phyloP scores from a whole-genome alignment of 345 rosid genomes.

The Hirschfeldia incana region DNA sequence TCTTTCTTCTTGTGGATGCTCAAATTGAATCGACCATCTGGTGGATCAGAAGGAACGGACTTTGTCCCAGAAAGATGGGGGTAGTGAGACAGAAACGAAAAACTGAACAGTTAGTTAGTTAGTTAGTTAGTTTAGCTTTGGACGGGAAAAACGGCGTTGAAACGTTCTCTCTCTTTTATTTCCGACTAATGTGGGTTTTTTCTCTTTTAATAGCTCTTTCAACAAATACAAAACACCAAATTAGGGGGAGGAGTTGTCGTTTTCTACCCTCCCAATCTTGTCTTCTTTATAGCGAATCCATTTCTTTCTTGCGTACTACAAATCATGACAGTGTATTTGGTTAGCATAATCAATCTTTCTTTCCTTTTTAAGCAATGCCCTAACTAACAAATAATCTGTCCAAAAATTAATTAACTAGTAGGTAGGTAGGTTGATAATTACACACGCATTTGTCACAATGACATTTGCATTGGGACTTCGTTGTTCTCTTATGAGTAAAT shows the following conservation, averaged over 20 bases:
- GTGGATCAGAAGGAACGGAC: constrained; percentile 13
- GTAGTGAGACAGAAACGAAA: not conserved
- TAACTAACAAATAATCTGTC: constrained; percentile 13
- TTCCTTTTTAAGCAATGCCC: constrained; percentile 32
- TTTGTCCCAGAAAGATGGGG: constrained; percentile 21
- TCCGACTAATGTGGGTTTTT: constrained; percentile 30
- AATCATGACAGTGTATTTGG: constrained; percentile 5
- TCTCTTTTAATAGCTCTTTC: constrained; percentile 26
- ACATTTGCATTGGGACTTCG: not conserved
- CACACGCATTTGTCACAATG: not conserved
- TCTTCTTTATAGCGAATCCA: not conserved
- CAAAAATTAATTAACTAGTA: not conserved
- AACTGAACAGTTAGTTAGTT: constrained; percentile 31
- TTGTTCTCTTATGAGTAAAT: not conserved
- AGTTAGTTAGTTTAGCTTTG: constrained; percentile 23
- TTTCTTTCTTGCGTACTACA: constrained; percentile 19
- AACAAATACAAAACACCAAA: not conserved
- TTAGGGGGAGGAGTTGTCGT: not conserved
- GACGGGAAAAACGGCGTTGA: constrained; percentile 74
- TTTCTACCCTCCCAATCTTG: not conserved
- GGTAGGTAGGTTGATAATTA: not conserved
- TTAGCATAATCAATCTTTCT: constrained; percentile 2
- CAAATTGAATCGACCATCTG: constrained; percentile 40
- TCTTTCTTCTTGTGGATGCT: not conserved
- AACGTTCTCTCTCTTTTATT: constrained; percentile 44